Evolutionary conservation across 2,329 filamentous ascomycete genomes (phyloP), one percentile per base, ranked within the genome.

Genomic region (Basipetospora sp.): DNA sequence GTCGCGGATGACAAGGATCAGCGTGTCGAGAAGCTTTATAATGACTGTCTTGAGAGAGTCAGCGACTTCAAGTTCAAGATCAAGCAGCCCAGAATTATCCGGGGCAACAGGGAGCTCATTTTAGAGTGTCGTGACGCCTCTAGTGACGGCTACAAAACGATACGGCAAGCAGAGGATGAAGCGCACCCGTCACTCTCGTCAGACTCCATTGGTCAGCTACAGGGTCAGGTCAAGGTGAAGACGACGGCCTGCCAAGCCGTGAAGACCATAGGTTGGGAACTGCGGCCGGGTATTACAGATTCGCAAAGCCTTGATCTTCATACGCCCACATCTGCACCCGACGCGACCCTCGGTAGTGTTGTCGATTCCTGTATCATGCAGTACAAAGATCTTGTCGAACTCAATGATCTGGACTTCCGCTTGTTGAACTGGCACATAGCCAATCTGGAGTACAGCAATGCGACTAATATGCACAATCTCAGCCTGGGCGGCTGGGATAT

Each of bases 401-500:
- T 98, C 37, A 83, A 77, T 11, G 73, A 87, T 1, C 82, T 85
- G 52, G 90, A 98, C 50, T 78, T 93, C 57, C 75, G 90, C 32
- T 65, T 98, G 13, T 70, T 96, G 50, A 98, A 94, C 52, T 98
- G 90, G 90, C 92, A 98, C 57, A 81, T 94, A 55, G 92, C 92
- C 45, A 98, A 98, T 52, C 69, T 98, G 11, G 90, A 98, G 57
- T 98, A 98, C 53, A 92, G 88, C 44, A 98, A 96, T 55, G 90
- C 90, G 2, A 83, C 78, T 2, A 92, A 86, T 46, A 76, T 94
- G 39, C 78, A 81, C 45, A 80, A 81, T 44, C 71, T 98, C 14
- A 96, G 88, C 55, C 71, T 98, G 11, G 76, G 79, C 6, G 79
- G 87, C 0, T 96, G 92, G 84, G 92, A 98, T 56, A 86, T 98